These are phyloP conservation scores for Urostyla sp. DNA, from an alignment of 73 alveolate species.

Conservation along the genomic window DNA sequence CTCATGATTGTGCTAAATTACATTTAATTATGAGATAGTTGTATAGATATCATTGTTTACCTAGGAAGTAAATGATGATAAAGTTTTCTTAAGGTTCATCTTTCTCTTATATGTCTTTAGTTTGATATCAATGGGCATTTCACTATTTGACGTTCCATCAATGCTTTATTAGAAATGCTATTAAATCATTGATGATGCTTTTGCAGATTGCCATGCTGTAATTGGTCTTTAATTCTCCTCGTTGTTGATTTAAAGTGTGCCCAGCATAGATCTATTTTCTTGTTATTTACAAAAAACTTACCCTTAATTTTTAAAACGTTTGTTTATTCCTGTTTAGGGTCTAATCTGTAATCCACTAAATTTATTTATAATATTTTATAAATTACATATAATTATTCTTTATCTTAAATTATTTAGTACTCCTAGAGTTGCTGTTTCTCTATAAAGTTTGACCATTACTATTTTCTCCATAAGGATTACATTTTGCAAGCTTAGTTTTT, in stretches of 20 bases:
- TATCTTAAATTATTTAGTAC: no score
- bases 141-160: conserved; percentile 26
- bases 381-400: no score
- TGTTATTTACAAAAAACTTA: not conserved
- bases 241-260: no score
- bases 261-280: not conserved
- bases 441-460: no score
- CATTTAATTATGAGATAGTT: not conserved
- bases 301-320: not conserved
- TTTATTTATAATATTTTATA: no score
- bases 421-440: no score
- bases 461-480: no score
- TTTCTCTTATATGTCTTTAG: conserved; percentile 24
- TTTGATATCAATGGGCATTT: conserved; percentile 46
- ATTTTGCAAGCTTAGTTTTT: no score
- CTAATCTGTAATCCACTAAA: no score
- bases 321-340: not conserved
- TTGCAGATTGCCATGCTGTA: conserved; percentile 17
- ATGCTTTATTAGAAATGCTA: conserved; percentile 6
- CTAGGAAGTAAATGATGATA: not conserved
- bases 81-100: not conserved
- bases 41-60: conserved; percentile 1
- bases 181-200: not conserved
- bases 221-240: not conserved
- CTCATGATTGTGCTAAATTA: conserved; percentile 5